Evolutionary conservation across 1,284 basidiomycete species (phyloP), one percentile per base, ranked within the genome.

Genomic region (Tilletia caries): DNA sequence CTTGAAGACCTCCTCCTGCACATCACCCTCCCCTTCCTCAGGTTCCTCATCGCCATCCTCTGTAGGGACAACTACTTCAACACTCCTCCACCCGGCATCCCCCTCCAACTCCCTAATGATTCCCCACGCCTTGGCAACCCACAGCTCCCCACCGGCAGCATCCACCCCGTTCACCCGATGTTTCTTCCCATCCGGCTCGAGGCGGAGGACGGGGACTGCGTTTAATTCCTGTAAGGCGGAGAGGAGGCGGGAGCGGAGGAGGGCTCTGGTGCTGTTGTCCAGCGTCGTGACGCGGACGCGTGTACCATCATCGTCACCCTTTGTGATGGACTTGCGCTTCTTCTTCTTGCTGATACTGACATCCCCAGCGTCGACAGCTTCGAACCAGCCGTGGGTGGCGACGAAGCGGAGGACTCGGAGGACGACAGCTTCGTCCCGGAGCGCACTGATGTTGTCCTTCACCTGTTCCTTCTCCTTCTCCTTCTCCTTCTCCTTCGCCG

Each of bases 371-470:
- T 12, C 58, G 18, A 20, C 33, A 33, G 58, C 58, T 20, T 33
- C 79, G 82, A 94, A 96, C 71, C 95, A 88, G 0, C 93, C 94
- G 77, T 95, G 88, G 3, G 93, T 88, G 64, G 88, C 85, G 46
- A 97, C 86, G 88, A 93, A 95, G 73, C 93, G 89, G 48, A 98
- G 86, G 64, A 94, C 85, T 12, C 87, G 86, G 69, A 88, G 85
- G 25, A 95, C 86, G 89, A 92, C 92, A 62, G 86, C 86, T 79
- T 95, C 92, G 67, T 88, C 86, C 82, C 92, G 94, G 8, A 91
- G 91, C 48, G 97, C 88, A 0, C 89, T 87, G 5, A 89, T 88
- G 79, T 93, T 95, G 67, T 25, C 20, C 1, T 8, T 29, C 20
- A 33, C 29, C 32, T 37, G 29, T 62, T 33, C 3, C 27, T 25